Conservation (phyloP, 2,329 filamentous ascomycete genomes). For the Colletotrichum sidae region DNA sequence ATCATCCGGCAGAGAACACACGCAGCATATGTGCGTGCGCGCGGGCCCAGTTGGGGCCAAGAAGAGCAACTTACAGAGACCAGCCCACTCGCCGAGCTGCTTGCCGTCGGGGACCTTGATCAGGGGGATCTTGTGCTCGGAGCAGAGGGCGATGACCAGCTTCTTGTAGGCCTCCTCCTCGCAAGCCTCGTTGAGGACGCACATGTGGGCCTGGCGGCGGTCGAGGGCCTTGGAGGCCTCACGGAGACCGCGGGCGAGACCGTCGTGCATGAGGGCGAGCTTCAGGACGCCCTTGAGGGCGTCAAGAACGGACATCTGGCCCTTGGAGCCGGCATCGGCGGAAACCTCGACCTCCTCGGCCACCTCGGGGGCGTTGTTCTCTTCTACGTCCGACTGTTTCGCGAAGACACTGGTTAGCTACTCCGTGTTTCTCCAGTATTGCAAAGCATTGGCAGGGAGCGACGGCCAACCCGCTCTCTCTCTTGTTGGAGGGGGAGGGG, state of each 20-base stretch:
- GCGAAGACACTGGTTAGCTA: constrained; percentile 38
- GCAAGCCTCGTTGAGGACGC: constrained; percentile 99
- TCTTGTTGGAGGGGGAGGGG: neutral
- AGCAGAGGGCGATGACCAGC: constrained; percentile 98
- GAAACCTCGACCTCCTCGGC: constrained; percentile 94
- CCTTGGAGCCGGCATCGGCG: constrained; percentile 87
- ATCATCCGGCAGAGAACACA: too few relatives aligned
- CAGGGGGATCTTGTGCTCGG: constrained; percentile 99
- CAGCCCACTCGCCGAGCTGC: constrained; percentile 99
- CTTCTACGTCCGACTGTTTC: constrained; percentile 99
- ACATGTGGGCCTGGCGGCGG: constrained; percentile 99
- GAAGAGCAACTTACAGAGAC: constrained; percentile 83
- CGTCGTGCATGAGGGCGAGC: constrained; percentile 99
- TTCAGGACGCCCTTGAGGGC: constrained; percentile 99
- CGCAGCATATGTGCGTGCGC: too few relatives aligned
- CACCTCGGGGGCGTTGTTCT: constrained; percentile 89
- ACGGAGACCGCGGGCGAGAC: constrained; percentile 96
- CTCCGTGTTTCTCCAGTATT: neutral
- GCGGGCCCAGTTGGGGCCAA: too few relatives aligned
- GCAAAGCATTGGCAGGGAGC: neutral
- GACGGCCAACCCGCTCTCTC: too few relatives aligned
- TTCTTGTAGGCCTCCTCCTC: constrained; percentile 99
- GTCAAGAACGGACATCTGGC: constrained; percentile 97
- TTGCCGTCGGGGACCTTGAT: constrained; percentile 99
- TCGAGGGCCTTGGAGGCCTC: constrained; percentile 99